These are phyloP conservation scores for Dillenia turbinata DNA, from an alignment of 164 flowering plant genomes.

Conservation along the genomic window DNA sequence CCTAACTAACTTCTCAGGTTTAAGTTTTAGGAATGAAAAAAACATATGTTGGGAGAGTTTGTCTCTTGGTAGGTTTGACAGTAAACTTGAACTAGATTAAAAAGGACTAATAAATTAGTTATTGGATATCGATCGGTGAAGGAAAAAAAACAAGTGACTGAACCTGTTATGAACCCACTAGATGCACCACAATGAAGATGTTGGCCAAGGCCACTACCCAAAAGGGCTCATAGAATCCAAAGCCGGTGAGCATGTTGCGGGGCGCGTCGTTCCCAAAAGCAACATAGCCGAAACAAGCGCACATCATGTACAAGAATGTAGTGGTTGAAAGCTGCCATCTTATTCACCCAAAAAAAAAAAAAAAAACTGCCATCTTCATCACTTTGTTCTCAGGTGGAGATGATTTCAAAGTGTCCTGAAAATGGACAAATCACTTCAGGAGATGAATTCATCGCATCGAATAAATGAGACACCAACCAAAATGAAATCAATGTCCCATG, in stretches of 20 bases:
- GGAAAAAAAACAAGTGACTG: not conserved
- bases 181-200: slow-evolving; percentile 51
- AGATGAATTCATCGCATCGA: not conserved
- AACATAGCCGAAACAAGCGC: slow-evolving; percentile 67
- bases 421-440: not conserved
- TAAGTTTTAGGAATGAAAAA: too few species aligned
- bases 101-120: too few species aligned
- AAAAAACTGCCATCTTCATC: slow-evolving; percentile 50
- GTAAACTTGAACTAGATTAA: too few species aligned
- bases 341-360: too few species aligned
- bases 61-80: too few species aligned
- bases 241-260: slow-evolving; percentile 57
- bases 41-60: too few species aligned
- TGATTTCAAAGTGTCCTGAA: slow-evolving; percentile 43
- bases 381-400: slow-evolving; percentile 44
- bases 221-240: slow-evolving; percentile 58
- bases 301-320: slow-evolving; percentile 43
- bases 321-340: slow-evolving; percentile 28
- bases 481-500: too few species aligned
- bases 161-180: slow-evolving; percentile 70
- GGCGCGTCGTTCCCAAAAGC: slow-evolving; percentile 60
- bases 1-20: too few species aligned
- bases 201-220: slow-evolving; percentile 66
- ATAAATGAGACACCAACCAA: too few species aligned
- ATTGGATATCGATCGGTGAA: too few species aligned